Conservation (phyloP, 2,329 filamentous ascomycete genomes). For the Ophiognomonia clavigignenti-juglandacearum region DNA sequence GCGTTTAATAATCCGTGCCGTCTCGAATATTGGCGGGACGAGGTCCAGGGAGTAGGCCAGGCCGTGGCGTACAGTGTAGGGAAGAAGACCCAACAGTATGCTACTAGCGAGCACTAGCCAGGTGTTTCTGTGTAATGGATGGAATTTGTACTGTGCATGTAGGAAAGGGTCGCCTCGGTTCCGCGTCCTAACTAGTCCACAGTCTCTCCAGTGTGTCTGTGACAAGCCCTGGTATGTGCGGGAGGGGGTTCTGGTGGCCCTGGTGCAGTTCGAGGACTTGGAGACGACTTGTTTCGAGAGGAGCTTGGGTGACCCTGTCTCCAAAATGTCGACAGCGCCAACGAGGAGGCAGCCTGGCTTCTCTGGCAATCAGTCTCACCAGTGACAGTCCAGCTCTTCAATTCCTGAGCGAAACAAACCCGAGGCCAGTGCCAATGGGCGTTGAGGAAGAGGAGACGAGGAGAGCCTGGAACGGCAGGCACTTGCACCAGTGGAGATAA, state of each 20-base stretch:
- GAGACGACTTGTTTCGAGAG: constrained; percentile 13
- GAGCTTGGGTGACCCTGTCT: constrained; percentile 15
- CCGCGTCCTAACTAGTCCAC: no score
- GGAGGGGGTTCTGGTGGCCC: neutral
- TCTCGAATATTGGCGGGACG: neutral
- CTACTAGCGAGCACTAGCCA: neutral
- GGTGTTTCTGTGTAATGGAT: neutral
- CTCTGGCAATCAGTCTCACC: no score
- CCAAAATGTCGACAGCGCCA: no score
- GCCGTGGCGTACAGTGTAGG: neutral
- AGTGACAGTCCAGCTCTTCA: neutral
- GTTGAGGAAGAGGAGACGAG: neutral
- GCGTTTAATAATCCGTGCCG: neutral
- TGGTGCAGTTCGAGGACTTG: neutral
- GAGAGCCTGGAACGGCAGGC: neutral
- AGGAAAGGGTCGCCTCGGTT: no score
- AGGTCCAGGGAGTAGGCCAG: constrained; percentile 3
- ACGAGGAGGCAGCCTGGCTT: no score
- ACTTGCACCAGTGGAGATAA: no score
- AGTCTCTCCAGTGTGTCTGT: neutral
- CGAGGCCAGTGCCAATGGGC: no score
- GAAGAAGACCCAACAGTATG: neutral
- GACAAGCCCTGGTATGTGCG: constrained; percentile 4
- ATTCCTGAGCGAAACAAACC: no score
- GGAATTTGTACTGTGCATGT: no score